Conservation (phyloP, 2,329 filamentous ascomycete genomes). For the Venturia asperata region DNA sequence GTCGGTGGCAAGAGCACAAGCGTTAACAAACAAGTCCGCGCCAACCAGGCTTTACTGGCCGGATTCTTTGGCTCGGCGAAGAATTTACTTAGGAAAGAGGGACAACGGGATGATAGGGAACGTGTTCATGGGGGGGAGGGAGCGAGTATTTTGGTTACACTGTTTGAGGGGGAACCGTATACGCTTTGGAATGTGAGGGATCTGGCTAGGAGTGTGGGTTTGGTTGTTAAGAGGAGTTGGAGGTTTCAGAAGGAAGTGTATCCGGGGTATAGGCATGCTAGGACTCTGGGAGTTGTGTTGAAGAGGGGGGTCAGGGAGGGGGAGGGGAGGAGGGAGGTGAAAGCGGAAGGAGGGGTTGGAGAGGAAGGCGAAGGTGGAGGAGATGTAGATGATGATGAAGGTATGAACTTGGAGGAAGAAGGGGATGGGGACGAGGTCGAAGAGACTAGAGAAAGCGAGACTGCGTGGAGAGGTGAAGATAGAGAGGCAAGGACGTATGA, state of each 20-base stretch:
- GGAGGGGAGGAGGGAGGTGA: constrained; percentile 25
- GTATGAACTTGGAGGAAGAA: constrained; percentile 33
- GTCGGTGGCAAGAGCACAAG: constrained; percentile 87
- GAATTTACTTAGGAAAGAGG: constrained; percentile 26
- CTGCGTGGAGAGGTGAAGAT: constrained; percentile 44
- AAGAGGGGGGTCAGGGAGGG: constrained; percentile 11
- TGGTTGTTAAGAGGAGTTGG: constrained; percentile 65
- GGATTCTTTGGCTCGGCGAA: constrained; percentile 39
- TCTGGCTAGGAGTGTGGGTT: constrained; percentile 68
- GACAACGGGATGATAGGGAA: constrained; percentile 21
- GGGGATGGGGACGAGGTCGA: constrained; percentile 37
- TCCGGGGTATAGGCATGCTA: constrained; percentile 65
- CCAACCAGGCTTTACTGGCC: constrained; percentile 63
- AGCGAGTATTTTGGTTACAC: constrained; percentile 63
- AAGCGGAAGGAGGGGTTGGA: constrained; percentile 43
- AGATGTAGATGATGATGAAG: constrained; percentile 39
- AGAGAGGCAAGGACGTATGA: constrained; percentile 40
- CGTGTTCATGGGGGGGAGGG: neutral
- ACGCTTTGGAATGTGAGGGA: constrained; percentile 92
- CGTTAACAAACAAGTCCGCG: constrained; percentile 86
- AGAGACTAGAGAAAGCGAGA: constrained; percentile 34
- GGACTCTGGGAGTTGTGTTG: constrained; percentile 57
- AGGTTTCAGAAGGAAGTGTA: constrained; percentile 60
- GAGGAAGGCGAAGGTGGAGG: constrained; percentile 33
- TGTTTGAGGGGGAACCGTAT: constrained; percentile 93